These are phyloP conservation scores for Chlorella sp. DNA, from an alignment of 139 green algal genomes.

Conservation along the genomic window DNA sequence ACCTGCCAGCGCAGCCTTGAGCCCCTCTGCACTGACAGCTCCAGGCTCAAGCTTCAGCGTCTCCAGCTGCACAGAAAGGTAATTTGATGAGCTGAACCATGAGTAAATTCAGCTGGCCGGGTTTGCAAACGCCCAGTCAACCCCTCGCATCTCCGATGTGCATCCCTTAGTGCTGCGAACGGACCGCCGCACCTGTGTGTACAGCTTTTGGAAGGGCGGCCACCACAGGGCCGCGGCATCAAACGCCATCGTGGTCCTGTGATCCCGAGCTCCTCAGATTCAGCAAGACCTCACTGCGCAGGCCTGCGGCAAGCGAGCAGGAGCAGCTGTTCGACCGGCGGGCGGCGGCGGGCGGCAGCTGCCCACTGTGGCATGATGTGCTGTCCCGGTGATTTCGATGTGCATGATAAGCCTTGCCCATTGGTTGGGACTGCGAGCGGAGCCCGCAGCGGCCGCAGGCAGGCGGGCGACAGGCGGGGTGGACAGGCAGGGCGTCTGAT, in stretches of 20 bases:
- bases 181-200: neutral
- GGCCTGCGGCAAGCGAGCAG: neutral
- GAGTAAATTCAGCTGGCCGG: too few relatives aligned
- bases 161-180: too few relatives aligned
- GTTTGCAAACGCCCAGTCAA: too few relatives aligned
- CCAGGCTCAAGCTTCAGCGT: constrained; percentile 21
- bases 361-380: too few relatives aligned
- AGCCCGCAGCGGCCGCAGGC: too few relatives aligned
- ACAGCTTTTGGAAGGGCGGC: constrained; percentile 44
- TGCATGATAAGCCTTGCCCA: too few relatives aligned
- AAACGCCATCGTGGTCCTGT: constrained; percentile 12
- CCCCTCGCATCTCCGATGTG: too few relatives aligned
- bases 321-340: neutral
- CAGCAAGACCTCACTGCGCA: neutral
- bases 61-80: constrained; percentile 2
- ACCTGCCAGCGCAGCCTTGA: constrained; percentile 19
- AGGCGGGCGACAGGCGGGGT: too few relatives aligned
- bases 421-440: too few relatives aligned
- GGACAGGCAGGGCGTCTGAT: too few relatives aligned
- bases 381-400: too few relatives aligned
- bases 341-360: neutral
- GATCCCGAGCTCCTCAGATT: neutral
- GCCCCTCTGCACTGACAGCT: neutral
- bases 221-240: constrained; percentile 44
- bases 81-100: too few relatives aligned